Base-by-base conservation (phyloP, 1,284 basidiomycete species). In the Laetiporus sulphureus region DNA sequence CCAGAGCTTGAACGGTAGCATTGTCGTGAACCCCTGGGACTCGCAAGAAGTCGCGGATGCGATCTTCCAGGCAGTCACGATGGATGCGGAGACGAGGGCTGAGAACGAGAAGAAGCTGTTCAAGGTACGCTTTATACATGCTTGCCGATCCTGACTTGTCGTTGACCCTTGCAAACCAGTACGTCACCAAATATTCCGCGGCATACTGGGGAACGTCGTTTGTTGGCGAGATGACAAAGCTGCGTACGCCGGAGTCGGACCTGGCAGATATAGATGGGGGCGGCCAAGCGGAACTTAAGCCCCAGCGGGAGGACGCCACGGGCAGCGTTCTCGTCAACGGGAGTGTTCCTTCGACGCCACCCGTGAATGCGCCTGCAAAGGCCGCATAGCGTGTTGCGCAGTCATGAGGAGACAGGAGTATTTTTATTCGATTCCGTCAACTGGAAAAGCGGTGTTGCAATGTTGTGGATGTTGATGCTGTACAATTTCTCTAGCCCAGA, bases 21-120 rank as follows among this genome's bases (percentile, higher is more conserved):
- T 96, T 51, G 91, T 97, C 57, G 91, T 96, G 57, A 97, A 97
- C 67, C 93, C 93, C 21, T 94, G 91, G 91, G 91, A 94, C 60
- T 85, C 86, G 19, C 93, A 96, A 63, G 85, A 93, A 53, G 93
- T 97, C 30, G 95, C 96, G 1, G 86, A 96, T 58, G 93, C 93
- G 5, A 97, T 99, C 50, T 83, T 94, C 64, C 83, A 91, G 59
- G 92, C 95, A 0, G 81, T 99, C 46, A 94, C 89, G 2, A 92
- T 96, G 88, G 77, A 83, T 36, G 68, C 76, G 2, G 81, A 84
- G 35, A 79, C 76, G 36, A 78, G 91, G 16, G 83, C 84, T 30
- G 86, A 91, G 64, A 98, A 98, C 67, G 92, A 96, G 63, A 74
- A 84, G 51, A 99, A 99, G 66, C 71, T 99, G 49, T 94, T 91